phyloP scores from a whole-genome alignment of 2,329 filamentous ascomycete genomes.

The Penicillium sp. region DNA sequence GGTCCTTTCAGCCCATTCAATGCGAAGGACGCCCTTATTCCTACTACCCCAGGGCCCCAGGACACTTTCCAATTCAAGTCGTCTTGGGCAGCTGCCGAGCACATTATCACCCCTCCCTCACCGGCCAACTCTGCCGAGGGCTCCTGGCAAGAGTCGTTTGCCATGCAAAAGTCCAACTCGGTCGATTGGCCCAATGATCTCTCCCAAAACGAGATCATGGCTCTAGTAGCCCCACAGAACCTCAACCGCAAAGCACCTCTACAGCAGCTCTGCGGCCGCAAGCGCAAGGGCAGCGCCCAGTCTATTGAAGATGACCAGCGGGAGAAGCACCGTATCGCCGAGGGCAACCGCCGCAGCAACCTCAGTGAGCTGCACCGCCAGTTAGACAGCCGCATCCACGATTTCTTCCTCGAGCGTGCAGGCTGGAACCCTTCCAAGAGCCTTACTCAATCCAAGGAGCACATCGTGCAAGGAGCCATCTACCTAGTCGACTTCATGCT shows the following conservation, averaged over 20 bases:
- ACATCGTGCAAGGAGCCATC: slow-evolving; percentile 41
- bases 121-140: slow-evolving; percentile 40
- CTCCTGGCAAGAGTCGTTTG: slow-evolving; percentile 36
- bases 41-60: slow-evolving; percentile 35
- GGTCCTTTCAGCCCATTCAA: slow-evolving; percentile 40
- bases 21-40: slow-evolving; percentile 27
- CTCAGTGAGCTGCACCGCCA: slow-evolving; percentile 41
- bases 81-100: slow-evolving; percentile 30
- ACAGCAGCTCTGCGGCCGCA: slow-evolving; percentile 41
- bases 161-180: slow-evolving; percentile 26
- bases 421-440: slow-evolving; percentile 43
- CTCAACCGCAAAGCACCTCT: slow-evolving; percentile 41
- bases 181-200: slow-evolving; percentile 37
- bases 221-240: slow-evolving; percentile 36
- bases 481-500: slow-evolving; percentile 42
- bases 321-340: slow-evolving; percentile 42
- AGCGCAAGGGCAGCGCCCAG: slow-evolving; percentile 37
- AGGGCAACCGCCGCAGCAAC: slow-evolving; percentile 42
- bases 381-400: slow-evolving; percentile 38
- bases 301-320: slow-evolving; percentile 39
- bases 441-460: slow-evolving; percentile 42
- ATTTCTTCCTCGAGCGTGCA: slow-evolving; percentile 40
- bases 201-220: slow-evolving; percentile 34
- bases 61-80: slow-evolving; percentile 37
- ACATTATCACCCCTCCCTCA: slow-evolving; percentile 35